A percentile compares a stretch with the other conserved stretches of the same genome.
Evolutionary conservation across 2,329 filamentous ascomycete genomes (phyloP).

Genomic region (Cladorrhinum sp.): DNA sequence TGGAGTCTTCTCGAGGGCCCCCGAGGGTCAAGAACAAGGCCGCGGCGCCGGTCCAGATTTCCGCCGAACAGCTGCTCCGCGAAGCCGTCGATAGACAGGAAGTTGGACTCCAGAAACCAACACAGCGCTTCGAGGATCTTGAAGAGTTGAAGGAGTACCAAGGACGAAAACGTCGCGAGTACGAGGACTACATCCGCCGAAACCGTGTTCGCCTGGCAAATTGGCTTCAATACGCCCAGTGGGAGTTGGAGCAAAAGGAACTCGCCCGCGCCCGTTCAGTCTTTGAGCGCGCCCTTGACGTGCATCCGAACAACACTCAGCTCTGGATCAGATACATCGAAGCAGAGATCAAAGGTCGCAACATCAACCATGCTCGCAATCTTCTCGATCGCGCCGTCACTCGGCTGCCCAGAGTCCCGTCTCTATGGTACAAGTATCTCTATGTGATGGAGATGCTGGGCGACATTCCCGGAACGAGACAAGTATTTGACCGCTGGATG

Average conservation of each 20-base stretch:
- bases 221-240: slow-evolving; percentile 96
- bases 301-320: slow-evolving; percentile 77
- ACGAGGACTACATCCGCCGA: slow-evolving; percentile 94
- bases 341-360: slow-evolving; percentile 89
- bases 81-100: slow-evolving; percentile 98
- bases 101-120: slow-evolving; percentile 79
- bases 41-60: slow-evolving; percentile 85
- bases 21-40: slow-evolving; percentile 99
- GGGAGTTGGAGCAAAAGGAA: slow-evolving; percentile 98
- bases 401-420: slow-evolving; percentile 85
- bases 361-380: slow-evolving; percentile 96
- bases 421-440: slow-evolving; percentile 99
- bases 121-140: slow-evolving; percentile 90
- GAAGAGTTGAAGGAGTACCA: slow-evolving; percentile 98
- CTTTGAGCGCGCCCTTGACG: slow-evolving; percentile 92
- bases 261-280: slow-evolving; percentile 86
- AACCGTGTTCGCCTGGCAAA: slow-evolving; percentile 97
- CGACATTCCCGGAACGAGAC: slow-evolving; percentile 85
- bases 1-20: slow-evolving; percentile 89
- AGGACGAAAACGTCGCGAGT: slow-evolving; percentile 91
- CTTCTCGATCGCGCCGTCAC: slow-evolving; percentile 92
- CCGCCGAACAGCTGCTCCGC: slow-evolving; percentile 92
- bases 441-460: slow-evolving; percentile 98
- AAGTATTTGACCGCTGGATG: slow-evolving; percentile 98
- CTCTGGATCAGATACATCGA: slow-evolving; percentile 95